These are phyloP conservation scores for Coemansia sp. DNA, from an alignment of 192 early-diverging fungal species.

Conservation along the genomic window DNA sequence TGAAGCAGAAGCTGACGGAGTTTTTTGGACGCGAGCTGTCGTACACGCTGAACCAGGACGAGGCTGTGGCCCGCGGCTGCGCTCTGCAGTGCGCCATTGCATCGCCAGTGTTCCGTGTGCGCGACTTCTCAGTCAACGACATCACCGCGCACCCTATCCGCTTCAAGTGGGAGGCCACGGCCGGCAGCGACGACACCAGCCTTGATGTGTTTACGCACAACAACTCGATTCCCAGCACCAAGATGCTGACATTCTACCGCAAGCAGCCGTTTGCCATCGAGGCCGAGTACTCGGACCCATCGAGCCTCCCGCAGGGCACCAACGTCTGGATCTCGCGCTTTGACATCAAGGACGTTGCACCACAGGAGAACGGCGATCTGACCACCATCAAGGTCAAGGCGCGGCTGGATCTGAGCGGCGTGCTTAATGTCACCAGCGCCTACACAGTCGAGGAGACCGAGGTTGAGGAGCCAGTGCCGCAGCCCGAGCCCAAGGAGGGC, in stretches of 20 bases:
- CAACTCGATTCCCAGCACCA: constrained; percentile 87
- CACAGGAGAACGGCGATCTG: constrained; percentile 61
- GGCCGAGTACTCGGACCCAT: constrained; percentile 73
- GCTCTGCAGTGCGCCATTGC: constrained; percentile 97
- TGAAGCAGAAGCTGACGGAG: constrained; percentile 86
- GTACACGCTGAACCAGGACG: constrained; percentile 96
- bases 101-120: constrained; percentile 96
- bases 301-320: constrained; percentile 73
- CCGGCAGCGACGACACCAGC: constrained; percentile 69
- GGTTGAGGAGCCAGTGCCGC: constrained; percentile 76
- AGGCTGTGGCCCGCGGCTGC: constrained; percentile 94
- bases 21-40: constrained; percentile 89
- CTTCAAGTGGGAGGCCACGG: constrained; percentile 75
- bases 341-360: constrained; percentile 79
- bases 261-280: constrained; percentile 80
- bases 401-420: constrained; percentile 81
- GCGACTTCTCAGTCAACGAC: constrained; percentile 93
- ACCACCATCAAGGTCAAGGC: constrained; percentile 92
- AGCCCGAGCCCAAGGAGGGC: constrained; percentile 59
- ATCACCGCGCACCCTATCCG: constrained; percentile 87
- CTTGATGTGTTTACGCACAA: constrained; percentile 87
- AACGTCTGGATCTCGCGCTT: constrained; percentile 83
- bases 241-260: constrained; percentile 91
- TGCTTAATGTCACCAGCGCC: constrained; percentile 79
- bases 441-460: constrained; percentile 86